These are phyloP conservation scores for Ganoderma meredithae DNA, from an alignment of 1,284 basidiomycete species.

Conservation along the genomic window DNA sequence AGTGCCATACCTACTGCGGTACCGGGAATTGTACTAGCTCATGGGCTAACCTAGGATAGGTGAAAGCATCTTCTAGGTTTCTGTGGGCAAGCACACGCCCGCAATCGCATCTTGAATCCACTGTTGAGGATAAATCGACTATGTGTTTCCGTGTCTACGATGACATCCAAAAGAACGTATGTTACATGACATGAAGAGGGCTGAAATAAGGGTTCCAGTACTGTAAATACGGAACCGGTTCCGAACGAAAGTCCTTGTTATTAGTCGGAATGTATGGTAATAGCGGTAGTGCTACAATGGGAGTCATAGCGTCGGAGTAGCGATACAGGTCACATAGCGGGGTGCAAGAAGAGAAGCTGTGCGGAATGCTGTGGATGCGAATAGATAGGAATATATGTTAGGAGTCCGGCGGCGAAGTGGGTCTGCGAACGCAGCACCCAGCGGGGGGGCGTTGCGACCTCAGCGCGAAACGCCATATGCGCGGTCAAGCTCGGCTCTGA, in stretches of 20 bases:
- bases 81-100: not conserved
- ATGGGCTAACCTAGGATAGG: not conserved
- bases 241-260: conserved; percentile 3
- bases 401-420: conserved; percentile 1
- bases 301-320: conserved; percentile 7
- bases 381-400: conserved; percentile 26
- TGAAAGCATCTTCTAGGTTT: not conserved
- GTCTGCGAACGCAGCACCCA: conserved; percentile 1
- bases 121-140: not conserved
- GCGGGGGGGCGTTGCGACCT: conserved; percentile 10
- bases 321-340: conserved; percentile 9
- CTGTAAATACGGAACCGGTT: conserved; percentile 2
- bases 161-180: not conserved
- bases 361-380: conserved; percentile 11
- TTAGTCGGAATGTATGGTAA: conserved; percentile 11
- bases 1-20: not conserved
- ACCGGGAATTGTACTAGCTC: not conserved
- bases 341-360: conserved; percentile 17
- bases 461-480: conserved; percentile 48
- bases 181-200: not conserved
- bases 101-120: not conserved
- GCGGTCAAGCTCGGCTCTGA: conserved; percentile 58
- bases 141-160: not conserved
- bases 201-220: not conserved
- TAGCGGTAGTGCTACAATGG: conserved; percentile 15